These are phyloP conservation scores for Raphidocelis subcapitata DNA, from an alignment of 139 green algal genomes.

Conservation along the genomic window DNA sequence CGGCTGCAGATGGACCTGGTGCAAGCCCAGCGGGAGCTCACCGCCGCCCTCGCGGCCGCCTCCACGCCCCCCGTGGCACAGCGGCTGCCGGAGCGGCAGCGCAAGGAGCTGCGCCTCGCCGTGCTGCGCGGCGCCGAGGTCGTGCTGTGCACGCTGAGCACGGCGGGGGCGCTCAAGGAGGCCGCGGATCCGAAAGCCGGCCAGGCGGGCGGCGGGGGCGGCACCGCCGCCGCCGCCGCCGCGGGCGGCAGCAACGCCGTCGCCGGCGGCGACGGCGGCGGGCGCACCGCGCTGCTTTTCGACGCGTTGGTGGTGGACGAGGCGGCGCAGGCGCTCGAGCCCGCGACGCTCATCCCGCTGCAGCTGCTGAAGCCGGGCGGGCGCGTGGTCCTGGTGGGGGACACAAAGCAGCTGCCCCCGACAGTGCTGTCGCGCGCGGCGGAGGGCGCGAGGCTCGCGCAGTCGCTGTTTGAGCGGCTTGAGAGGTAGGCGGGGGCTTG, in stretches of 20 bases:
- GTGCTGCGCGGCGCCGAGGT: constrained; percentile 58
- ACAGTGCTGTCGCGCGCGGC: constrained; percentile 68
- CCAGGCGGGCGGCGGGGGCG: background rate
- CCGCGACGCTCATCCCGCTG: constrained; percentile 69
- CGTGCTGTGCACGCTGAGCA: constrained; percentile 62
- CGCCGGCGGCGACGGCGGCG: background rate
- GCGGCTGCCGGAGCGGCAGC: constrained; percentile 33
- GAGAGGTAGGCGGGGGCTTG: too few relatives aligned
- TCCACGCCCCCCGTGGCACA: background rate
- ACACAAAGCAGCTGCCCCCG: constrained; percentile 77
- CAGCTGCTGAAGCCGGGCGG: constrained; percentile 49
- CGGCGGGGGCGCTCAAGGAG: constrained; percentile 42
- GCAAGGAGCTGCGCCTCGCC: constrained; percentile 46
- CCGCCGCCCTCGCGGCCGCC: background rate
- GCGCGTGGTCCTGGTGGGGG: constrained; percentile 69
- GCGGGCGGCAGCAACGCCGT: background rate
- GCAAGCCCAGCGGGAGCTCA: constrained; percentile 10
- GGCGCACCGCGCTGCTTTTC: constrained; percentile 52
- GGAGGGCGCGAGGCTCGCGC: constrained; percentile 40
- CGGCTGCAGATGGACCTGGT: constrained; percentile 13
- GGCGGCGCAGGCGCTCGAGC: constrained; percentile 78
- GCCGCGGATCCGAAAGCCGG: constrained; percentile 35
- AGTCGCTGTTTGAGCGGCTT: constrained; percentile 74
- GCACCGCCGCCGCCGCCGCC: background rate
- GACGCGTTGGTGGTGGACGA: constrained; percentile 77